A percentile compares a stretch with the other conserved stretches of the same genome.
These are phyloP conservation scores for Yamadazyma phyllophila DNA, from an alignment of 805 yeast genomes.

Conservation along the genomic window DNA sequence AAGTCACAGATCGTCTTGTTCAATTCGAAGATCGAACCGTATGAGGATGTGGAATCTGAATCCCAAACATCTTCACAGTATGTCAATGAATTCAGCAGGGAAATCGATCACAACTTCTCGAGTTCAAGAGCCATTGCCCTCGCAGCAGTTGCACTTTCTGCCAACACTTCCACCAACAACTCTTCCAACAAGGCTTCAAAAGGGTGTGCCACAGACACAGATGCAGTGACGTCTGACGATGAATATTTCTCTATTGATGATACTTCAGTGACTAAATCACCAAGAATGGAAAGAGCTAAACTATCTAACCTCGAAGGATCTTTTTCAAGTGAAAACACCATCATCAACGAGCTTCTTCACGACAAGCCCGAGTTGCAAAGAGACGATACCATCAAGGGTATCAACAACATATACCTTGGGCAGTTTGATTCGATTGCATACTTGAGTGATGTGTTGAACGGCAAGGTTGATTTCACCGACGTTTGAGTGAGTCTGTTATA, in stretches of 20 bases:
- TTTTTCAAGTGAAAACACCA: constrained; percentile 17
- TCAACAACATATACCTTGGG: constrained; percentile 13
- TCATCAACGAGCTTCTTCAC: constrained; percentile 12
- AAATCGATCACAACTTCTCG: constrained; percentile 19
- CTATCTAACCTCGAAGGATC: constrained; percentile 10
- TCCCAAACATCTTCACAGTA: constrained; percentile 27
- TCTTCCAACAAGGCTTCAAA: not conserved
- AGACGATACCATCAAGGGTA: constrained; percentile 9
- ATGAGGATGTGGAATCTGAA: constrained; percentile 19
- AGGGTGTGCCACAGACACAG: not conserved
- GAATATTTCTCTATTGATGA: constrained; percentile 35
- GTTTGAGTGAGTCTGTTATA: no score
- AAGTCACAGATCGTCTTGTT: constrained; percentile 11
- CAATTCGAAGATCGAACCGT: constrained; percentile 9
- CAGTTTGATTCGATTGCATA: constrained; percentile 32
- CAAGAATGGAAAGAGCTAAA: not conserved
- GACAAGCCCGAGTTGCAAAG: constrained; percentile 4
- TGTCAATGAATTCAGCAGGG: constrained; percentile 27
- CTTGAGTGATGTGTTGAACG: constrained; percentile 31
- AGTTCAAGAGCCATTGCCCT: constrained; percentile 1
- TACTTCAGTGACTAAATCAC: constrained; percentile 1
- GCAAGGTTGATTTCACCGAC: constrained; percentile 14
- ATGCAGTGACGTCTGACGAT: constrained; percentile 25
- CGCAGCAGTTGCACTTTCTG: not conserved
- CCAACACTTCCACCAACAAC: not conserved